A percentile compares a stretch with the other conserved stretches of the same genome.
phyloP scores from a whole-genome alignment of 1,284 basidiomycete species.

The Cystobasidiaceae sp. region DNA sequence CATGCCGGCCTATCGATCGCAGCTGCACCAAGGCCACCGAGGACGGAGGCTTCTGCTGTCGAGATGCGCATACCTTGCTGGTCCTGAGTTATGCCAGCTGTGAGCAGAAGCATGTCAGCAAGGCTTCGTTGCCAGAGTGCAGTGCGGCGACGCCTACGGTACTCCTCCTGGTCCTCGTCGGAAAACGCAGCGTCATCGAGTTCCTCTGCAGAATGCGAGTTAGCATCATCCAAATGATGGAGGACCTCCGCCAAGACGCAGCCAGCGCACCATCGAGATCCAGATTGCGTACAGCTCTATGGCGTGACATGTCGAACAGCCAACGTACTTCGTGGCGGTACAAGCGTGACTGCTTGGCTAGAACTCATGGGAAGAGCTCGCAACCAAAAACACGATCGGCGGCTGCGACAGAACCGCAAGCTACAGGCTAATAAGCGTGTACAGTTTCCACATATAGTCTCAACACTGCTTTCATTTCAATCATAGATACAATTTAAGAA shows the following conservation, averaged over 20 bases:
- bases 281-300: conserved; percentile 83
- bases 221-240: too few species aligned
- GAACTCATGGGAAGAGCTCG: neutral
- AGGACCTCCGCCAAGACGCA: too few species aligned
- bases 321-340: too few species aligned
- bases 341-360: neutral
- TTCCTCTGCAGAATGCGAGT: conserved; percentile 60
- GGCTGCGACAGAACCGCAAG: too few species aligned
- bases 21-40: neutral
- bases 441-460: too few species aligned
- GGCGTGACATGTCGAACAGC: conserved; percentile 52
- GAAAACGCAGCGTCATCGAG: conserved; percentile 67
- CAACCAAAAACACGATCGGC: too few species aligned
- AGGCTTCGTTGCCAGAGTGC: neutral
- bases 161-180: conserved; percentile 52
- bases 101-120: neutral
- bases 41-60: neutral
- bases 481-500: too few species aligned
- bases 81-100: conserved; percentile 30
- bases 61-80: conserved; percentile 55
- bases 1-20: conserved; percentile 6
- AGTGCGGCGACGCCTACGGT: conserved; percentile 29
- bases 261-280: conserved; percentile 66
- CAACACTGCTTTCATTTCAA: too few species aligned
- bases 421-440: too few species aligned